Percentiles rank a stretch among this genome's conserved stretches.
Conservation (phyloP, 2,329 filamentous ascomycete species). For the Xylariomycetidae sp. region DNA sequence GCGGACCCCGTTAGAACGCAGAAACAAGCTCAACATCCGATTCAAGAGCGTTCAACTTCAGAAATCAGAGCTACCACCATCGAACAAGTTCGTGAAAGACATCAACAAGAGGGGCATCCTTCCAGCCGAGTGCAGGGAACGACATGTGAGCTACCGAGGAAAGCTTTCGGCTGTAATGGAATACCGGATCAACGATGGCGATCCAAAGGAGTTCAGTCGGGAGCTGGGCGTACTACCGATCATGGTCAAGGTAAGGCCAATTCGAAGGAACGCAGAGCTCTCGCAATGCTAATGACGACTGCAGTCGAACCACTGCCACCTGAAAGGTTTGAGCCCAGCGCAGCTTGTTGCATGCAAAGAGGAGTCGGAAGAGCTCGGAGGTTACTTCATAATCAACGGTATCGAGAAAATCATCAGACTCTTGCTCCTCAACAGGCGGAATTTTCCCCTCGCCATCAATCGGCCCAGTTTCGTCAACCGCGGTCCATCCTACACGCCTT, state of each 20-base stretch:
- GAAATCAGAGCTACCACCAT: constrained; percentile 70
- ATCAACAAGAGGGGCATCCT: constrained; percentile 73
- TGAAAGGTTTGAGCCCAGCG: constrained; percentile 78
- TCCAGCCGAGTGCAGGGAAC: constrained; percentile 88
- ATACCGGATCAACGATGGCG: constrained; percentile 79
- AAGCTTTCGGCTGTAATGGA: constrained; percentile 78
- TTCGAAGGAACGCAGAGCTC: background rate
- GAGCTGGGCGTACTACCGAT: constrained; percentile 87
- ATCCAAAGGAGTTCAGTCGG: constrained; percentile 73
- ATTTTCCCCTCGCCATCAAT: constrained; percentile 91
- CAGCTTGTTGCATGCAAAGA: constrained; percentile 82
- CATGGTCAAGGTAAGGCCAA: constrained; percentile 73
- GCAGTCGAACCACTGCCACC: constrained; percentile 83
- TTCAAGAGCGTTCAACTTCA: constrained; percentile 79
- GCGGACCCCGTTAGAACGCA: constrained; percentile 47
- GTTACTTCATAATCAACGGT: constrained; percentile 96
- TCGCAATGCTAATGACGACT: constrained; percentile 8
- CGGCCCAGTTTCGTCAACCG: constrained; percentile 85
- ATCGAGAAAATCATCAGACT: constrained; percentile 95
- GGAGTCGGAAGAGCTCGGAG: constrained; percentile 91
- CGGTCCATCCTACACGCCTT: constrained; percentile 81
- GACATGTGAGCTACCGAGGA: constrained; percentile 86
- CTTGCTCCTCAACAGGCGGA: constrained; percentile 82
- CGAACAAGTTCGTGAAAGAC: constrained; percentile 84
- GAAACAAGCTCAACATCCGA: constrained; percentile 72